Base-by-base conservation (phyloP, 495 filamentous ascomycete genomes). In the Coniosporium apollinis region DNA sequence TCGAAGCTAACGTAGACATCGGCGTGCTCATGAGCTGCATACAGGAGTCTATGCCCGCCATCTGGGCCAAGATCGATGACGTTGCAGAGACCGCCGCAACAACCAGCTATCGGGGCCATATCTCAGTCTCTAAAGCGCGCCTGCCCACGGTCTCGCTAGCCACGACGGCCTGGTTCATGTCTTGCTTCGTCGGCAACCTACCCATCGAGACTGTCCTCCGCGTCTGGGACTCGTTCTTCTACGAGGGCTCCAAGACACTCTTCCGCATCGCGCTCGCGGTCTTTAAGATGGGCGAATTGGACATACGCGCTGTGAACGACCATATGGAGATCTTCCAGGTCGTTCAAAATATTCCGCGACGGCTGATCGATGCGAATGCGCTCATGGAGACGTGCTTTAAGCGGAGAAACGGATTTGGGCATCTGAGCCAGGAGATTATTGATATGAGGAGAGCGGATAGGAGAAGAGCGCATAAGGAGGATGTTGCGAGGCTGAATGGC, bases 81-180 rank as follows among this genome's bases (percentile, higher is more conserved):
- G 79, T 79, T 7, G 68, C 75, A 21, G 69, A 72, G 20, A 56
- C 65, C 16, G 55, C 61, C 28, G 39, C 56, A 64, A 15, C 55
- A 66, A 13, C 67, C 59, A 15, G 62, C 66, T 22, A 60, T 59
- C 40, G 41, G 5, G 42, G 41, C 15, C 36, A 38, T 18, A 25
- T 40, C 9, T 26, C 36, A 2, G 34, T 46, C 20, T 37, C 42
- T 21, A 39, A 44, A 41, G 65, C 69, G 15, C 72, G 79, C 2
- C 61, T 94, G 5, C 89, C 89, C 0, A 82, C 89, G 8, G 85
- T 97, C 45, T 86, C 83, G 6, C 68, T 97, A 1, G 87, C 85
- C 41, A 77, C 86, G 48, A 94, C 86, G 1, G 77, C 84, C n/a
- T 97, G 89, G 89, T 91, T 97, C 55, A 97, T 97, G 89, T 84